phyloP scores from a whole-genome alignment of 208 protist species.

The Endotrypanum monterogeii region DNA sequence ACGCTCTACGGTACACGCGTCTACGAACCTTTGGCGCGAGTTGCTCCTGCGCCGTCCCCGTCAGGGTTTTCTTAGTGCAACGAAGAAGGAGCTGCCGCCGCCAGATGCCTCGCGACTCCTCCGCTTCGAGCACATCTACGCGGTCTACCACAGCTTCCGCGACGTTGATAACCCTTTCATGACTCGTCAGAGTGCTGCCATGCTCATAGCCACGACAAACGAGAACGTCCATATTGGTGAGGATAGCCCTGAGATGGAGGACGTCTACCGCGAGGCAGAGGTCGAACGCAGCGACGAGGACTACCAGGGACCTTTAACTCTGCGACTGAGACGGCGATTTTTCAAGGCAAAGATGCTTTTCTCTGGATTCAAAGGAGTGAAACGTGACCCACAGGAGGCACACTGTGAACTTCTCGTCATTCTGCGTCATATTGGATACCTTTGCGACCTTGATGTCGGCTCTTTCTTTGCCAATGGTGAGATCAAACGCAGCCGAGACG shows the following conservation, averaged over 20 bases:
- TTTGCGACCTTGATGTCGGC: slow-evolving; percentile 58
- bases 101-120: slow-evolving; percentile 37
- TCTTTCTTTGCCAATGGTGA: neutral
- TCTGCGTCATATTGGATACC: slow-evolving; percentile 69
- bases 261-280: slow-evolving; percentile 32
- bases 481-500: too few species aligned
- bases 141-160: slow-evolving; percentile 43
- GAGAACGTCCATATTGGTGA: slow-evolving; percentile 23
- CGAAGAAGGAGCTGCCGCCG: neutral
- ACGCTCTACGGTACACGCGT: slow-evolving; percentile 26
- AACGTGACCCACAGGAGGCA: slow-evolving; percentile 38
- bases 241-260: slow-evolving; percentile 21
- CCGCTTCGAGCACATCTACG: slow-evolving; percentile 62
- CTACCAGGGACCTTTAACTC: slow-evolving; percentile 14
- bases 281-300: slow-evolving; percentile 7
- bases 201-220: slow-evolving; percentile 37
- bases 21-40: slow-evolving; percentile 43
- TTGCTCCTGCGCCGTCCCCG: slow-evolving; percentile 22
- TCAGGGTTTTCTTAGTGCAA: neutral
- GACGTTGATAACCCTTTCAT: slow-evolving; percentile 53
- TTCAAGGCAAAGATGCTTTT: slow-evolving; percentile 49
- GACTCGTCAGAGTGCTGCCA: slow-evolving; percentile 30
- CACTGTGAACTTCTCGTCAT: slow-evolving; percentile 70
- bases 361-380: slow-evolving; percentile 48
- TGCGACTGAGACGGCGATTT: slow-evolving; percentile 24